These are phyloP conservation scores for Lepidopterella palustris DNA, from an alignment of 495 filamentous ascomycete species.

Conservation along the genomic window DNA sequence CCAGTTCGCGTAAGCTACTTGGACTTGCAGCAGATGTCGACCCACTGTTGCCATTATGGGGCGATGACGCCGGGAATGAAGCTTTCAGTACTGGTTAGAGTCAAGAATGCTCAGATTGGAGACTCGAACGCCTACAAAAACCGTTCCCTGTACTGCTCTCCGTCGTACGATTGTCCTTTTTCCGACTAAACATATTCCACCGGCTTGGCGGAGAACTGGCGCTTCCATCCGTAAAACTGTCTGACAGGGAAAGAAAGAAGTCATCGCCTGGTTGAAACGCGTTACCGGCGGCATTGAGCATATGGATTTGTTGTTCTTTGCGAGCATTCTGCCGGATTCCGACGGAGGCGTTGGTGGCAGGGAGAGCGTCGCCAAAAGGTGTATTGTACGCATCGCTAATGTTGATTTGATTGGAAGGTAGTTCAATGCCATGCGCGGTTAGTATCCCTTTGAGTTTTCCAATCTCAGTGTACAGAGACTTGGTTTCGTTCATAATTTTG, in stretches of 20 bases:
- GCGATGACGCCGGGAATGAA: neutral
- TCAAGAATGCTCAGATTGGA: too few species aligned
- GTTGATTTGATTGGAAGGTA: neutral
- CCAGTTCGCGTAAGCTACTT: conserved; percentile 9
- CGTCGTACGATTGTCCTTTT: too few species aligned
- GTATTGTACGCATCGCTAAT: too few species aligned
- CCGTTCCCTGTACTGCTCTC: too few species aligned
- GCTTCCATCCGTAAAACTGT: neutral
- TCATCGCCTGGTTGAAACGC: neutral
- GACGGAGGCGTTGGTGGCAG: too few species aligned
- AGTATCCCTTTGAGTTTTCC: conserved; percentile 10
- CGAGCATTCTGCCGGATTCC: too few species aligned
- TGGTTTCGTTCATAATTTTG: conserved; percentile 29
- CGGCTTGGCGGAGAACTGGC: too few species aligned
- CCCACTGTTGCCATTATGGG: neutral
- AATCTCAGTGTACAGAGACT: conserved; percentile 13
- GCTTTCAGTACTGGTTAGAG: neutral
- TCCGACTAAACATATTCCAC: too few species aligned
- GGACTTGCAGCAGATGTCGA: neutral
- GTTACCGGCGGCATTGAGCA: neutral
- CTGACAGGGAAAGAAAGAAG: neutral
- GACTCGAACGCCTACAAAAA: too few species aligned
- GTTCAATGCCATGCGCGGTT: conserved; percentile 11
- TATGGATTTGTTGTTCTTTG: neutral
- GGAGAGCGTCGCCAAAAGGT: too few species aligned